These are phyloP conservation scores for Fusarium pininemorale DNA, from an alignment of 2,329 filamentous ascomycete genomes.

Conservation along the genomic window DNA sequence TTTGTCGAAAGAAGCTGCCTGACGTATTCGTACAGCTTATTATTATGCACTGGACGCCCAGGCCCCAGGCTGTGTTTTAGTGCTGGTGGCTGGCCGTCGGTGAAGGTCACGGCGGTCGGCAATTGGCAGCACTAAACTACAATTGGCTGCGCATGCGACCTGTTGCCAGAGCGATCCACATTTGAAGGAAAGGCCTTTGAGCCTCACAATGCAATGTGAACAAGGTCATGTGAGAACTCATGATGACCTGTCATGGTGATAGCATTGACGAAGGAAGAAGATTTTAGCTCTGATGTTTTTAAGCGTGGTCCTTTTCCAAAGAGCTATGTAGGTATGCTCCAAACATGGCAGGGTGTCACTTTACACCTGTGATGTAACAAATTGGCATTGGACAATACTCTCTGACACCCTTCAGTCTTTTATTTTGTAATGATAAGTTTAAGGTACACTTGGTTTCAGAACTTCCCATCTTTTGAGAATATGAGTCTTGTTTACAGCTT, in stretches of 20 bases:
- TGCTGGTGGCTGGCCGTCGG: conserved; percentile 5
- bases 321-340: too few relatives aligned
- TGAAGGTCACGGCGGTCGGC: conserved; percentile 22
- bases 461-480: too few relatives aligned
- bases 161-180: not conserved
- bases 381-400: not conserved
- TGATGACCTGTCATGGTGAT: not conserved
- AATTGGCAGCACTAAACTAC: conserved; percentile 18
- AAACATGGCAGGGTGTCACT: not conserved
- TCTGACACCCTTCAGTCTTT: not conserved
- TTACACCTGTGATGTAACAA: not conserved
- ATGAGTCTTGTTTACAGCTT: not conserved
- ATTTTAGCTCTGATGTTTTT: too few relatives aligned
- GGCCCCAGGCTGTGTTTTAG: conserved; percentile 5
- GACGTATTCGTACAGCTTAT: conserved; percentile 33
- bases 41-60: conserved; percentile 10
- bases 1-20: not conserved
- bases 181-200: not conserved
- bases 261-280: not conserved
- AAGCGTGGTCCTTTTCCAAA: too few relatives aligned
- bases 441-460: too few relatives aligned
- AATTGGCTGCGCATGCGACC: conserved; percentile 29
- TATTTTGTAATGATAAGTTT: not conserved
- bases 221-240: not conserved
- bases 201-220: not conserved